Base-by-base conservation (phyloP, 1,284 basidiomycete species). In the Ganoderma lingzhi region DNA sequence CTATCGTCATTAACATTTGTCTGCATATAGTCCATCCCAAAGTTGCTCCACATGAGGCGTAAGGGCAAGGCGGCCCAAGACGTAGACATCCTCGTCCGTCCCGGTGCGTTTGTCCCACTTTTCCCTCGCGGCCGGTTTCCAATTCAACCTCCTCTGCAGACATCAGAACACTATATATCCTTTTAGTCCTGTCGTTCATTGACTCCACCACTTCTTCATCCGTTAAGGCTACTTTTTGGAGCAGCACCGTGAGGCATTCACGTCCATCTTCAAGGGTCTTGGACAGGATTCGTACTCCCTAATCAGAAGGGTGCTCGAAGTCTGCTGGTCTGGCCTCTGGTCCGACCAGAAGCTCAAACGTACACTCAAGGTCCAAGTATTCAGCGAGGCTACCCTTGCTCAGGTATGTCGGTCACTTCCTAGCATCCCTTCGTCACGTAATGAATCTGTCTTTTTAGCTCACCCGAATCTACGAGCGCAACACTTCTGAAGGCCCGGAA, bases 141-240 rank as follows among this genome's bases (percentile, higher is more conserved):
- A 4, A 41, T 17, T 23, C 32, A 23, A 60, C 28, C 23, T 61
- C 41, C 12, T 61, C 42, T 59, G 67, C 10, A 91, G 93, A 94
- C 76, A 94, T 94, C 45, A 86, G 93, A 45, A 93, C 91, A 0
- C 82, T 90, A 3, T 93, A 89, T 65, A 77, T 93, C 39, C 79
- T 90, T 2, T 87, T 94, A 70, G 80, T 93, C n/a, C 81, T 93
- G 6, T 92, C 91, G 0, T 93, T 94, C 76, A 78, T 93, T 32
- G 84, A 87, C 58, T 76, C 78, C 39, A 79, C 84, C 8, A 82
- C 84, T 0, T 72, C 85, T 0, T 77, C 86, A 5, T 82, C 84
- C 39, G 78, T 90, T 64, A 94, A 94, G 76, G 76, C 84, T 0
- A 77, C 83, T 91, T 94, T 75, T 79, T 95, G 6, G 90, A 93